phyloP scores from a whole-genome alignment of 352 stramenopile species.

The Pythium grandisporangium region DNA sequence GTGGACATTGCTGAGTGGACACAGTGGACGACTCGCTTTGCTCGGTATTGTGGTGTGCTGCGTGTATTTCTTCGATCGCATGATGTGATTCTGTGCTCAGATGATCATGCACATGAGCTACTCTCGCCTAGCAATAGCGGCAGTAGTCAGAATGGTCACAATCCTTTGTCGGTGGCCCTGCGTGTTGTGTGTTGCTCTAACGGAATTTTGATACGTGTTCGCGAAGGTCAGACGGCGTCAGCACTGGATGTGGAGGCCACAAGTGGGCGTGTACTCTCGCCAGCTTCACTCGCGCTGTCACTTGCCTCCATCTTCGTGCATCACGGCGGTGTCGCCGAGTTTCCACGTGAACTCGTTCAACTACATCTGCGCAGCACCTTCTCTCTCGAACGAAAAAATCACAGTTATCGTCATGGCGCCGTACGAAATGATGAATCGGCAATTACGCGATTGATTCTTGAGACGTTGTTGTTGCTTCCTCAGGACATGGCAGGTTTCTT shows the following conservation, averaged over 20 bases:
- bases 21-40: conserved; percentile 22
- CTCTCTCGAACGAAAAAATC: background rate
- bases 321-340: conserved; percentile 34
- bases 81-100: conserved; percentile 57
- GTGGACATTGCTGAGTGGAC: conserved; percentile 35
- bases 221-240: conserved; percentile 12
- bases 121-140: too few species aligned
- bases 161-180: too few species aligned
- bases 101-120: conserved; percentile 61
- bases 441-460: conserved; percentile 23
- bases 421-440: too few species aligned
- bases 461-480: conserved; percentile 41
- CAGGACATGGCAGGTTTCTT: conserved; percentile 45
- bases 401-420: background rate
- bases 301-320: conserved; percentile 62
- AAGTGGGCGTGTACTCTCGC: conserved; percentile 3
- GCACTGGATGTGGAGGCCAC: conserved; percentile 15
- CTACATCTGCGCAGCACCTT: conserved; percentile 45
- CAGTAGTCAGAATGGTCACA: conserved; percentile 10
- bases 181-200: conserved; percentile 65
- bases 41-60: conserved; percentile 44
- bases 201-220: conserved; percentile 42
- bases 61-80: conserved; percentile 63
- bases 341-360: conserved; percentile 58
- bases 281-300: conserved; percentile 31